These are phyloP conservation scores for Pseudofabraea citricarpa DNA, from an alignment of 2,329 filamentous ascomycete genomes.

Conservation along the genomic window DNA sequence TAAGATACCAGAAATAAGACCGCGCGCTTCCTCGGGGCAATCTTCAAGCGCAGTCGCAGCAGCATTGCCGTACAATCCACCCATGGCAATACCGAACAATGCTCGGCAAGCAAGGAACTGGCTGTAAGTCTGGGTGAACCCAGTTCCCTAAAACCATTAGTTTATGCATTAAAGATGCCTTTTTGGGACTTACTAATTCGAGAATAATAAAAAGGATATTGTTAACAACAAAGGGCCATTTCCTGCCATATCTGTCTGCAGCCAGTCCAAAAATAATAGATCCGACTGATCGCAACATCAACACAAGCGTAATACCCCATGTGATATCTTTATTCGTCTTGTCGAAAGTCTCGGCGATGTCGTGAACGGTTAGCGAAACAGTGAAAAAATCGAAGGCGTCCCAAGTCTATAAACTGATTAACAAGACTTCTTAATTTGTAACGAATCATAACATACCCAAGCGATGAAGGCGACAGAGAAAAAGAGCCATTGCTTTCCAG, in stretches of 20 bases:
- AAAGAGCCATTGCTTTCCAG: conserved; percentile 66
- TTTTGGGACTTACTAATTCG: conserved; percentile 53
- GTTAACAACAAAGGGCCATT: conserved; percentile 75
- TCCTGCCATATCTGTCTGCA: conserved; percentile 74
- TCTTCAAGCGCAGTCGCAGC: conserved; percentile 74
- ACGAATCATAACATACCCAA: conserved; percentile 54
- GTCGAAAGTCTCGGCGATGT: conserved; percentile 56
- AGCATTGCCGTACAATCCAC: conserved; percentile 73
- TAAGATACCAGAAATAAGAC: conserved; percentile 76
- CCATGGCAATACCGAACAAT: conserved; percentile 78
- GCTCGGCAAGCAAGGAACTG: conserved; percentile 68
- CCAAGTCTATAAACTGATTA: conserved; percentile 41
- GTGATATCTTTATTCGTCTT: conserved; percentile 63
- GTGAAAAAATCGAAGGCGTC: conserved; percentile 85
- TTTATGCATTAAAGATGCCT: conserved; percentile 72
- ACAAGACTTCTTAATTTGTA: neutral
- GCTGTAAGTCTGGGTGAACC: conserved; percentile 65
- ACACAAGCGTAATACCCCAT: conserved; percentile 70
- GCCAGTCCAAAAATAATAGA: conserved; percentile 72
- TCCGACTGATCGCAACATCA: conserved; percentile 70
- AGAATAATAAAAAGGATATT: conserved; percentile 68
- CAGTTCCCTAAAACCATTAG: conserved; percentile 61
- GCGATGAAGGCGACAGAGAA: conserved; percentile 69
- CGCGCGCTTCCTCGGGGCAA: conserved; percentile 45
- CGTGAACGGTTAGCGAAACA: conserved; percentile 71